A percentile compares a stretch with the other conserved stretches of the same genome.
These are phyloP conservation scores for Musa troglodytarum DNA, from an alignment of 176 grass and related monocot species.

Conservation along the genomic window DNA sequence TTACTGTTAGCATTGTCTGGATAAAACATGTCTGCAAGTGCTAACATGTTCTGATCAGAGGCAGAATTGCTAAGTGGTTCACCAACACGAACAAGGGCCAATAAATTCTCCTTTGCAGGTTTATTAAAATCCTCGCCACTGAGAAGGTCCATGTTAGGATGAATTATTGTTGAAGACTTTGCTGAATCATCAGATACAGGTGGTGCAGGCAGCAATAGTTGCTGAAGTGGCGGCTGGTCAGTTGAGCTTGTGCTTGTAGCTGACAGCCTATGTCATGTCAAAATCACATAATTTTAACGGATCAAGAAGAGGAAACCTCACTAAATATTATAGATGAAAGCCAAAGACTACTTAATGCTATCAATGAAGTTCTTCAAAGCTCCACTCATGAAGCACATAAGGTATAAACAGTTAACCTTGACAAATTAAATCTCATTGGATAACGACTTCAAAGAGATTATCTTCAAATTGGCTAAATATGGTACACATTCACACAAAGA, in stretches of 20 bases:
- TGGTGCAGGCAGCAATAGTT: conserved; percentile 59
- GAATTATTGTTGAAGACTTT: conserved; percentile 22
- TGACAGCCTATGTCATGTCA: conserved; percentile 22
- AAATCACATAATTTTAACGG: neutral
- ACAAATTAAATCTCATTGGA: neutral
- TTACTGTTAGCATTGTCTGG: conserved; percentile 38
- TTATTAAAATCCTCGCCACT: conserved; percentile 73
- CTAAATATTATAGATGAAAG: neutral
- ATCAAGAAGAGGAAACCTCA: neutral
- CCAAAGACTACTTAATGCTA: neutral
- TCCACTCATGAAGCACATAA: neutral
- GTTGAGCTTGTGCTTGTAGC: conserved; percentile 36
- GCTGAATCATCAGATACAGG: conserved; percentile 31
- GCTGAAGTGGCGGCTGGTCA: conserved; percentile 44
- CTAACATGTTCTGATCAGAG: conserved; percentile 66
- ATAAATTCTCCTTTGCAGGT: conserved; percentile 50
- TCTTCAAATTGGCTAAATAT: neutral
- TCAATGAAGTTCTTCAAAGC: neutral
- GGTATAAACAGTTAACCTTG: neutral
- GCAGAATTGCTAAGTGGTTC: conserved; percentile 38
- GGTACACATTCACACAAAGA: neutral
- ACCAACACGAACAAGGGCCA: conserved; percentile 60
- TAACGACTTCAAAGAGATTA: neutral
- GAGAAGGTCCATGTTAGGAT: conserved; percentile 68
- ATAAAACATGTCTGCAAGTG: conserved; percentile 80